Conservation (phyloP, 345 rosid species). For the Eutrema yunnanense region DNA sequence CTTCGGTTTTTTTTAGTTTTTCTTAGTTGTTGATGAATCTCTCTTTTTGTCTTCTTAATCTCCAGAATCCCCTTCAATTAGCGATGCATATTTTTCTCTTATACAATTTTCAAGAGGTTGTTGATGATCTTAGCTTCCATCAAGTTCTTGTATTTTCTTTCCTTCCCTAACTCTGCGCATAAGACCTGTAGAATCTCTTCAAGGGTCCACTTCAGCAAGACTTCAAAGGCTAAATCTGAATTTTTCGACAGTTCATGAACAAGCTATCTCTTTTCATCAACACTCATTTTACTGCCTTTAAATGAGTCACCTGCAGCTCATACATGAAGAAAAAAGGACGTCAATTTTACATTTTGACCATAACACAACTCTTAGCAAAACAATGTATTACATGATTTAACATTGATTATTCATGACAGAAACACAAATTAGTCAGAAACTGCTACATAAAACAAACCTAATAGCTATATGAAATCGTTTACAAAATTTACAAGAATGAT, state of each 20-base stretch:
- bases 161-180: conserved; percentile 51
- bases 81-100: too few relatives aligned
- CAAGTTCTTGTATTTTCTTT: conserved; percentile 37
- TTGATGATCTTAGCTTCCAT: too few relatives aligned
- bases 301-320: conserved; percentile 26
- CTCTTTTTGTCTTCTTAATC: too few relatives aligned
- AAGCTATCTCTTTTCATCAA: neutral
- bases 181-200: conserved; percentile 52
- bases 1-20: too few relatives aligned
- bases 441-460: too few relatives aligned
- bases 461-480: too few relatives aligned
- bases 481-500: too few relatives aligned
- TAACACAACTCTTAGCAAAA: neutral
- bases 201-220: conserved; percentile 44
- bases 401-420: neutral
- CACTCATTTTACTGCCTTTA: conserved; percentile 41
- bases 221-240: conserved; percentile 35
- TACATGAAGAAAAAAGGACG: neutral
- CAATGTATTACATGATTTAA: neutral
- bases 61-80: too few relatives aligned
- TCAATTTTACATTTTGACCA: neutral
- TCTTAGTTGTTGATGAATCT: too few relatives aligned
- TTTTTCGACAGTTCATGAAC: conserved; percentile 43
- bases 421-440: neutral
- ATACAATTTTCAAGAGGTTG: too few relatives aligned